A percentile compares a stretch with the other conserved stretches of the same genome.
Conservation (phyloP, 2,329 filamentous ascomycete genomes). For the Ascochyta viciae-villosae region DNA sequence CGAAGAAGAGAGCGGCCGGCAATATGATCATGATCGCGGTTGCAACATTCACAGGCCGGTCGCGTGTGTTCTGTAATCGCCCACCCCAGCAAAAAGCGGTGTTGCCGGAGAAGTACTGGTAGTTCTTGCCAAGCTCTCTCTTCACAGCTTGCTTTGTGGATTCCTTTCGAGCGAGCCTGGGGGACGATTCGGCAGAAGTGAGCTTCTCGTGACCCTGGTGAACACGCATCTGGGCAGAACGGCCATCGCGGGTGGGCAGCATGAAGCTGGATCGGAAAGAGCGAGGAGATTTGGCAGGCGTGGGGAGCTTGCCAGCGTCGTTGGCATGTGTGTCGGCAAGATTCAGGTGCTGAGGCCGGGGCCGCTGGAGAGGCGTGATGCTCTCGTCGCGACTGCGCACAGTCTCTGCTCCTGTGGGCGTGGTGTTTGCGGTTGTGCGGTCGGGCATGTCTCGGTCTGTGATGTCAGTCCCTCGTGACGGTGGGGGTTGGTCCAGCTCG, state of each 20-base stretch:
- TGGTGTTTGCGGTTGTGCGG: conserved; percentile 75
- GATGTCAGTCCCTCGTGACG: conserved; percentile 80
- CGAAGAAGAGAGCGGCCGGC: conserved; percentile 83
- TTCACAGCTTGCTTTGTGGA: conserved; percentile 49
- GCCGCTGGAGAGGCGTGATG: conserved; percentile 74
- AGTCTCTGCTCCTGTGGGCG: conserved; percentile 67
- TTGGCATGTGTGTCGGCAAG: conserved; percentile 67
- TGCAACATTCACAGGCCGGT: conserved; percentile 86
- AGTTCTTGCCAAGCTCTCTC: conserved; percentile 70
- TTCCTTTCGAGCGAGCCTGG: conserved; percentile 62
- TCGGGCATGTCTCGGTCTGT: conserved; percentile 77
- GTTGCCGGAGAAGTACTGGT: conserved; percentile 93
- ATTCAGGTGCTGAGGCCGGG: conserved; percentile 63
- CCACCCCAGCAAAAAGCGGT: conserved; percentile 88
- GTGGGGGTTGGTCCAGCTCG: conserved; percentile 56
- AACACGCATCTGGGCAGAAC: conserved; percentile 55
- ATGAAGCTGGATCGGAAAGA: conserved; percentile 81
- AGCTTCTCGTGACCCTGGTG: conserved; percentile 77
- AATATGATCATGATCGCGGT: conserved; percentile 83
- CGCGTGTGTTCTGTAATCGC: conserved; percentile 84
- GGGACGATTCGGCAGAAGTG: conserved; percentile 80
- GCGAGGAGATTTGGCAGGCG: conserved; percentile 72
- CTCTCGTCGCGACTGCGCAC: conserved; percentile 76
- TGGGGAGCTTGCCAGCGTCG: conserved; percentile 60
- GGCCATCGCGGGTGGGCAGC: conserved; percentile 64